A percentile compares a stretch with the other conserved stretches of the same genome.
Evolutionary conservation across 1,139 yeast species (phyloP).

Genomic region (Zygotorulaspora mrakii): DNA sequence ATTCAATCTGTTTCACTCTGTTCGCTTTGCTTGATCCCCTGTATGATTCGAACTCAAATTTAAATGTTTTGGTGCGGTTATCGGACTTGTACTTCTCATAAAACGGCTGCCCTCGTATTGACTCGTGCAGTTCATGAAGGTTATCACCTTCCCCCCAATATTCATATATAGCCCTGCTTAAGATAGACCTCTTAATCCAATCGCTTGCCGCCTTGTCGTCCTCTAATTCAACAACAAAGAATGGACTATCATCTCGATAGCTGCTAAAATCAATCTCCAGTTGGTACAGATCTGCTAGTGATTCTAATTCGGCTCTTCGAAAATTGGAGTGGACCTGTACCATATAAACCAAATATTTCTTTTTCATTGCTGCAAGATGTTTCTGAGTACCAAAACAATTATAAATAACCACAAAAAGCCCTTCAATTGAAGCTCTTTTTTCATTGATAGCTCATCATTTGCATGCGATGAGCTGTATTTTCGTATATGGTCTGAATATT

Average conservation of each 20-base stretch:
- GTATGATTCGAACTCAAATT: constrained; percentile 75
- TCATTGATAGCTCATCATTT: background rate
- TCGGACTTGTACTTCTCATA: constrained; percentile 23
- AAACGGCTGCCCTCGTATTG: constrained; percentile 41
- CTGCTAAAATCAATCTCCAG: constrained; percentile 56
- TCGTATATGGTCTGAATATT: constrained; percentile 1
- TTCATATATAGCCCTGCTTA: constrained; percentile 76
- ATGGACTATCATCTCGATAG: constrained; percentile 65
- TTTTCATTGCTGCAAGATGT: constrained; percentile 9
- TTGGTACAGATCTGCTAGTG: constrained; percentile 64
- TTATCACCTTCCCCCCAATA: constrained; percentile 71
- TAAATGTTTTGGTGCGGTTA: constrained; percentile 54
- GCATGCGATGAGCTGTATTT: constrained; percentile 10
- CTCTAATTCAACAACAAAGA: constrained; percentile 60
- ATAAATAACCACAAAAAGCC: background rate
- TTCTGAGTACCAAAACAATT: background rate
- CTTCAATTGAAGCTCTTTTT: background rate
- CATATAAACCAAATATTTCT: constrained; percentile 64
- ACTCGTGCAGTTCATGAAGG: constrained; percentile 54
- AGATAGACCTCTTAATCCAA: constrained; percentile 62
- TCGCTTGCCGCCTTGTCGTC: constrained; percentile 62
- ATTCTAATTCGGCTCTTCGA: constrained; percentile 76
- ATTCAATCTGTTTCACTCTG: constrained; percentile 63
- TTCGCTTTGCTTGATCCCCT: constrained; percentile 58
- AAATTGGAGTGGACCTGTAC: constrained; percentile 83